Base-by-base conservation (phyloP, 768 basidiomycete genomes). In the Crassisporium funariophilum region DNA sequence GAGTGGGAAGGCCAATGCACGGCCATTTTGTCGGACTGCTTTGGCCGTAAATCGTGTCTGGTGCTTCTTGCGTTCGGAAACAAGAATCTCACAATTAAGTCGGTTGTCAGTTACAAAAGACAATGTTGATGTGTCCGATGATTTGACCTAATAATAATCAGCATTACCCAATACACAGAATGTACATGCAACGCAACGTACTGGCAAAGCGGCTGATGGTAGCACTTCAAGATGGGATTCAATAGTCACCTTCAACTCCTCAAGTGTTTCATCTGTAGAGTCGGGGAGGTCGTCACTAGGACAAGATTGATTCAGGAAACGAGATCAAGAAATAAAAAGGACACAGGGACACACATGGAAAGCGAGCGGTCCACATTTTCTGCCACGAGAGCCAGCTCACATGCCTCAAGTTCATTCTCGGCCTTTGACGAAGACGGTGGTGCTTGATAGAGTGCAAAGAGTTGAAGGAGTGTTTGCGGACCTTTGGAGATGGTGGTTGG, bases 311-410 rank as follows among this genome's bases (percentile, higher is more conserved):
- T 29, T 7, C 27, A n/a, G n/a, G 27, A 7, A 29, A 31, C 29
- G n/a, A 5, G 3, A 11, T n/a, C n/a, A 3, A 5, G 5, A 31
- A 10, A 5, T n/a, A 31, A 31, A 31, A n/a, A 31, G 29, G 5
- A 31, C n/a, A 31, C n/a, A n/a, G n/a, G 29, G 12, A 46, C 52
- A 11, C 41, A 59, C 55, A 56, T 52, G 0, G 41, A 22, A 0
- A 42, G 37, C 2, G 55, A 45, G 19, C 42, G 20, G 10, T 56
- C 47, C 0, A 48, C 44, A n/a, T 33, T 37, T 0, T 56, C 57
- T 0, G 55, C 57, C 6, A 41, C 55, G 11, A 59, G 29, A 3
- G 57, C 57, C 46, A 59, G 29, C 23, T 56, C 55, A 31, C 44
- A 56, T 4, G 49, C 35, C 16, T 56, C 52, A 8, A 56, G 25